Percentiles rank a stretch among this genome's conserved stretches.
Evolutionary conservation across 768 basidiomycete genomes (phyloP).

Genomic region (Boletus speciosus): DNA sequence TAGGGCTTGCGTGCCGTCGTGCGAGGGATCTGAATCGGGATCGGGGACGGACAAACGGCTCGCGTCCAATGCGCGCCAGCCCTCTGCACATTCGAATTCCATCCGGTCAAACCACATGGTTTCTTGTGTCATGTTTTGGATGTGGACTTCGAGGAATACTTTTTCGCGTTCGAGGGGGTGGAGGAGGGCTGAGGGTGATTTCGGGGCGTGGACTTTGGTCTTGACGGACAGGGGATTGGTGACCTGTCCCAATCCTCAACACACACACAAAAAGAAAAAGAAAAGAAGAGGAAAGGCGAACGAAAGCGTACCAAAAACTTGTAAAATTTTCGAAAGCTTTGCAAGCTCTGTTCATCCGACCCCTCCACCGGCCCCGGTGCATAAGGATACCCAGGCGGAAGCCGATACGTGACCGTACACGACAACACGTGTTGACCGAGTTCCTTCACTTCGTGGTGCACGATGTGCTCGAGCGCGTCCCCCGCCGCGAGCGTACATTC

Average conservation of each 20-base stretch:
- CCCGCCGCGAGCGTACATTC: conserved; percentile 48
- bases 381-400: conserved; percentile 55
- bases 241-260: conserved; percentile 47
- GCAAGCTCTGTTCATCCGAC: conserved; percentile 50
- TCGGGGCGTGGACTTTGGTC: conserved; percentile 82
- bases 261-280: not conserved
- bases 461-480: conserved; percentile 62
- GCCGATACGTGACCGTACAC: conserved; percentile 80
- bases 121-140: conserved; percentile 81
- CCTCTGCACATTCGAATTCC: conserved; percentile 67
- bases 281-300: not conserved
- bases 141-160: conserved; percentile 88
- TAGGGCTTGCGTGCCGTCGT: conserved; percentile 17
- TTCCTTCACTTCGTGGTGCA: conserved; percentile 91
- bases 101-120: conserved; percentile 81
- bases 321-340: conserved; percentile 85
- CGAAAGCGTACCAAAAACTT: conserved; percentile 73
- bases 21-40: not conserved
- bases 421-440: conserved; percentile 87
- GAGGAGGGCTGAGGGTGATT: conserved; percentile 68
- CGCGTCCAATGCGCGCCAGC: conserved; percentile 57
- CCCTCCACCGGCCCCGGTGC: conserved; percentile 49
- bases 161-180: conserved; percentile 67
- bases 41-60: conserved; percentile 36
- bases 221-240: conserved; percentile 94